Evolutionary conservation across 257 asterid genomes (phyloP).

Genomic region (Lantana camara): DNA sequence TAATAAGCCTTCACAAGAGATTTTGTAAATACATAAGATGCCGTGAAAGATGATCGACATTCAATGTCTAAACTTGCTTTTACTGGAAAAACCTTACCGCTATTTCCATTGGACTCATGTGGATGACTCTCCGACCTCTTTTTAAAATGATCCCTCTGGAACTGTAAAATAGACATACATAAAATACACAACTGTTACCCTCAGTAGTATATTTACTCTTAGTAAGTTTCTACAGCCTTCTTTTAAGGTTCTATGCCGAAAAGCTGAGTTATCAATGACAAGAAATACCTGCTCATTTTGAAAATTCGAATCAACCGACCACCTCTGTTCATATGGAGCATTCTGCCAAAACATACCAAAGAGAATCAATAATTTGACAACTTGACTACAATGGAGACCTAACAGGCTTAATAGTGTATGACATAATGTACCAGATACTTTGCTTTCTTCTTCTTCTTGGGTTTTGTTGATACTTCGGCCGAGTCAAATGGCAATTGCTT

Average conservation of each 20-base stretch:
- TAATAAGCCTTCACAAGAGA: constrained; percentile 64
- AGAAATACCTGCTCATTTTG: constrained; percentile 81
- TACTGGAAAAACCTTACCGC: constrained; percentile 45
- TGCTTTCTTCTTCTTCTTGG: constrained; percentile 85
- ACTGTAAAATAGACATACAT: constrained; percentile 34
- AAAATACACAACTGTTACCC: constrained; percentile 10
- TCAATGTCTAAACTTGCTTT: constrained; percentile 22
- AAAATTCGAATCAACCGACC: constrained; percentile 71
- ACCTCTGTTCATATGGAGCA: constrained; percentile 65
- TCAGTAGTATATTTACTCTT: not conserved
- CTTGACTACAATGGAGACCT: constrained; percentile 7
- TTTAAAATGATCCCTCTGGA: constrained; percentile 64
- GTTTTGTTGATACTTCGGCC: constrained; percentile 66
- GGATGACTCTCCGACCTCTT: constrained; percentile 73
- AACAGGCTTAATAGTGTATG: constrained; percentile 13
- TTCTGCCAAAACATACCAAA: constrained; percentile 49
- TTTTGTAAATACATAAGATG: constrained; percentile 24
- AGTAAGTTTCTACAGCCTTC: constrained; percentile 11
- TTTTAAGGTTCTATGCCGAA: not conserved
- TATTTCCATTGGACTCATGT: constrained; percentile 69
- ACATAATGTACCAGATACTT: constrained; percentile 64
- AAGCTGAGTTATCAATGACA: constrained; percentile 15
- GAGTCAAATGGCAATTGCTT: constrained; percentile 66
- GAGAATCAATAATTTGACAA: constrained; percentile 26
- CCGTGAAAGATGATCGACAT: constrained; percentile 23